Evolutionary conservation across 208 protist species (phyloP), one percentile per base, ranked within the genome.

Genomic region (Chromosphaera perkinsii): DNA sequence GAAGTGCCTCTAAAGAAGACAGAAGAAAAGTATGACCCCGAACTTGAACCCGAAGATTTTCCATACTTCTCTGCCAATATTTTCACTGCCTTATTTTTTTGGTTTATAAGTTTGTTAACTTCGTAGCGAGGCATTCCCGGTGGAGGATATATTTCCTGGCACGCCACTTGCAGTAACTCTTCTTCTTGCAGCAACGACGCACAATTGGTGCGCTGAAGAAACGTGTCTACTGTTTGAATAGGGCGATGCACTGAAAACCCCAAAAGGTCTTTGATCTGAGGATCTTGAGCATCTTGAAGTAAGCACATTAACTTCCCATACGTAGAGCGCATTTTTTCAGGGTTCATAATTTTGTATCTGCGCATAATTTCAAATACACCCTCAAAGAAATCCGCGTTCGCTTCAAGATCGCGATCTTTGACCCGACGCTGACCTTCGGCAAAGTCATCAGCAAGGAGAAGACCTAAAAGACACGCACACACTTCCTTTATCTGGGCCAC

Each of bases 291-390:
- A 68, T 97, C 94, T 79, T 93, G 87, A 62, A 97, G 77, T 49
- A 96, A 70, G 88, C 95, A 94, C 51, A 96, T 80, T 37, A 97
- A 76, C 75, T 97, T 97, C 35, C 93, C 94, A 75, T 95, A 98
- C 57, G 92, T 84, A 60, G 88, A 79, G 37, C 86, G 75, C 83
- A 87, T 86, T 24, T 79, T 82, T n/a, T 82, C 79, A 26, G 93
- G 93, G 73, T 97, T 97, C 61, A 96, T 86, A 33, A 94, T 87
- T 76, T 97, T 98, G 78, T 96, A 91, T 42, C 94, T 85, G 5
- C 94, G 86, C 61, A 90, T 81, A 43, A 97, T 84, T 77, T 97
- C 91, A 78, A 94, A 95, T 7, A 95, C 69, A 27, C 78, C 77
- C 71, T 85, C 82, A 37, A 95, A 90, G 45, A 94, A 88, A 31